phyloP scores from a whole-genome alignment of 1,139 yeast genomes.

The Protomyces inundatus region DNA sequence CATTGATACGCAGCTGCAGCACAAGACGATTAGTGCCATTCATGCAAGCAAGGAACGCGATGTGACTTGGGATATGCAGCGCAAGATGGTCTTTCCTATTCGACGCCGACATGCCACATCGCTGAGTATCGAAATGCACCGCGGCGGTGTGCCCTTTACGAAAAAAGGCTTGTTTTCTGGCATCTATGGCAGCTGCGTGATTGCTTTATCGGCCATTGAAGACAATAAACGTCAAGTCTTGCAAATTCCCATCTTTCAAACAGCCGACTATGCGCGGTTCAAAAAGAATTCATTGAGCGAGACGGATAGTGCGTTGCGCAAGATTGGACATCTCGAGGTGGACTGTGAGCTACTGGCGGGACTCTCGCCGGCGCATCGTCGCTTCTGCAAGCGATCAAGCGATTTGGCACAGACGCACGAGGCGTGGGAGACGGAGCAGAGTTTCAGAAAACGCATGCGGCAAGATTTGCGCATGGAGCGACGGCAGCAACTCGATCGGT shows the following conservation, averaged over 20 bases:
- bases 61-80: constrained; percentile 15
- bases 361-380: constrained; percentile 5
- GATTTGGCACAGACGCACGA: constrained; percentile 24
- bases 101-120: constrained; percentile 21
- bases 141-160: constrained; percentile 22
- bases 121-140: constrained; percentile 10
- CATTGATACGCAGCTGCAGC: constrained; percentile 12
- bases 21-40: constrained; percentile 22
- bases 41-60: not conserved
- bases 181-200: constrained; percentile 15
- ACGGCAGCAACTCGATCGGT: not conserved
- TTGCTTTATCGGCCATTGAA: constrained; percentile 20
- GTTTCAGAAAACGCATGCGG: constrained; percentile 3
- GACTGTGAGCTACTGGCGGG: constrained; percentile 9
- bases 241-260: constrained; percentile 16
- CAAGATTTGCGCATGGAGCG: constrained; percentile 14
- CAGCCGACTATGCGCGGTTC: constrained; percentile 24
- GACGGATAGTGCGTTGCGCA: constrained; percentile 8
- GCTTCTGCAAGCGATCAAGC: constrained; percentile 4
- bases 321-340: constrained; percentile 14
- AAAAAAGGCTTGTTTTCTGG: constrained; percentile 19
- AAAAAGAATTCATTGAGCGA: constrained; percentile 15
- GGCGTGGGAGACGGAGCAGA: constrained; percentile 20
- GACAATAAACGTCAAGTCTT: constrained; percentile 10
- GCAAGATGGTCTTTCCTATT: constrained; percentile 8